A percentile compares a stretch with the other conserved stretches of the same genome.
Conservation (phyloP, 495 filamentous ascomycete genomes). For the Xylona heveae region DNA sequence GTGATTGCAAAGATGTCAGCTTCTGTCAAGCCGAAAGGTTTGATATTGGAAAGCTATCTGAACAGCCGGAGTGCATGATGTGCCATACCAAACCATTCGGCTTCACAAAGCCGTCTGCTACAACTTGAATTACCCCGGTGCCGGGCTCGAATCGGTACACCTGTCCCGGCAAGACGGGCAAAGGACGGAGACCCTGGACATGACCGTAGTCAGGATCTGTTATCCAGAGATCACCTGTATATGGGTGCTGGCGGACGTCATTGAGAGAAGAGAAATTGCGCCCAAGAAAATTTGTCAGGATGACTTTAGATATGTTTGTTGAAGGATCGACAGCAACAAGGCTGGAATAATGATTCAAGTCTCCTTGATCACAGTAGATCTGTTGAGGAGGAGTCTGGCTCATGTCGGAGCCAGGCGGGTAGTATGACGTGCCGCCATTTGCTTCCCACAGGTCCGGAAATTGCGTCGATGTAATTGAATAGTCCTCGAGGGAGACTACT, state of each 20-base stretch:
- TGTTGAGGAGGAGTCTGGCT: constrained; percentile 4
- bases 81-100: constrained; percentile 28
- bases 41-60: too few relatives aligned
- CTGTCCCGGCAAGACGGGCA: constrained; percentile 27
- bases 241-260: constrained; percentile 27
- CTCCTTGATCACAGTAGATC: constrained; percentile 16
- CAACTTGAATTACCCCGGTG: constrained; percentile 22
- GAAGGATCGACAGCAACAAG: too few relatives aligned
- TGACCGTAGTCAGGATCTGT: constrained; percentile 41
- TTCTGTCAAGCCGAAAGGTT: too few relatives aligned
- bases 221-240: constrained; percentile 36
- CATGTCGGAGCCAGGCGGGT: constrained; percentile 8
- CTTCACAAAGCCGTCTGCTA: constrained; percentile 27
- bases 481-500: constrained; percentile 14
- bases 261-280: constrained; percentile 40
- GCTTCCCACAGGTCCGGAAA: constrained; percentile 12
- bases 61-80: too few relatives aligned
- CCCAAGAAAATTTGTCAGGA: constrained; percentile 30
- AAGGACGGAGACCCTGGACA: constrained; percentile 32
- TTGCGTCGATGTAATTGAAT: constrained; percentile 14
- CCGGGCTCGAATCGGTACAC: constrained; percentile 33
- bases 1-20: too few relatives aligned
- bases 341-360: too few relatives aligned
- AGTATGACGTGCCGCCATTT: constrained; percentile 15
- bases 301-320: constrained; percentile 11